Evolutionary conservation across 192 early-diverging fungal genomes (phyloP).

Genomic region (Backusella macrospora): DNA sequence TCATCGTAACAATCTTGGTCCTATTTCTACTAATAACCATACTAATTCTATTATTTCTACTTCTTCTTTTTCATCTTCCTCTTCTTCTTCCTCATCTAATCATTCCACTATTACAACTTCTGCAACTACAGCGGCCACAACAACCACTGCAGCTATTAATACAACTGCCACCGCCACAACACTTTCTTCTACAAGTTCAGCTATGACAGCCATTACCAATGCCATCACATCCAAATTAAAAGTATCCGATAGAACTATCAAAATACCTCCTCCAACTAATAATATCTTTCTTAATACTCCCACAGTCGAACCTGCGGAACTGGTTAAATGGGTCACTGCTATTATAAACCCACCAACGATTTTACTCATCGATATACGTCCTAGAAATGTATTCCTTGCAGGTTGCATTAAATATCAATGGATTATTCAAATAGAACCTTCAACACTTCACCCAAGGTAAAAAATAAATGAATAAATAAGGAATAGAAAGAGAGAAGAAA

Average conservation of each 20-base stretch:
- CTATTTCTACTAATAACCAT: too few species aligned
- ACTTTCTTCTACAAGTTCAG: not conserved
- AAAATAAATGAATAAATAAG: too few species aligned
- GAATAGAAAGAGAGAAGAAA: not conserved
- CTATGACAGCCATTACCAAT: not conserved
- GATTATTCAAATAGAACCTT: conserved; percentile 79
- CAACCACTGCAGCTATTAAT: not conserved
- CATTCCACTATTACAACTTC: conserved; percentile 26
- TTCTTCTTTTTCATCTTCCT: too few species aligned
- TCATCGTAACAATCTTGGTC: not conserved
- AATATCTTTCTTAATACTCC: conserved; percentile 40
- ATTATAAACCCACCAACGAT: conserved; percentile 48
- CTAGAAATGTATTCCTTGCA: conserved; percentile 63
- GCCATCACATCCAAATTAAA: conserved; percentile 10
- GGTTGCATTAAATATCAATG: conserved; percentile 69
- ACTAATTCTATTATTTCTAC: too few species aligned
- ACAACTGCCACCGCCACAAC: not conserved
- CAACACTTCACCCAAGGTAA: conserved; percentile 57
- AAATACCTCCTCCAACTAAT: conserved; percentile 24
- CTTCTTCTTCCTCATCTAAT: conserved; percentile 29
- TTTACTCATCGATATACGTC: conserved; percentile 78
- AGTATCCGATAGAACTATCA: not conserved
- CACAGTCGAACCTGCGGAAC: conserved; percentile 39
- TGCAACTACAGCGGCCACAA: not conserved
- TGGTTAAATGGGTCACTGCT: conserved; percentile 43